A percentile compares a stretch with the other conserved stretches of the same genome.
These are phyloP conservation scores for Aspergillus panamensis DNA, from an alignment of 495 filamentous ascomycete species.

Conservation along the genomic window DNA sequence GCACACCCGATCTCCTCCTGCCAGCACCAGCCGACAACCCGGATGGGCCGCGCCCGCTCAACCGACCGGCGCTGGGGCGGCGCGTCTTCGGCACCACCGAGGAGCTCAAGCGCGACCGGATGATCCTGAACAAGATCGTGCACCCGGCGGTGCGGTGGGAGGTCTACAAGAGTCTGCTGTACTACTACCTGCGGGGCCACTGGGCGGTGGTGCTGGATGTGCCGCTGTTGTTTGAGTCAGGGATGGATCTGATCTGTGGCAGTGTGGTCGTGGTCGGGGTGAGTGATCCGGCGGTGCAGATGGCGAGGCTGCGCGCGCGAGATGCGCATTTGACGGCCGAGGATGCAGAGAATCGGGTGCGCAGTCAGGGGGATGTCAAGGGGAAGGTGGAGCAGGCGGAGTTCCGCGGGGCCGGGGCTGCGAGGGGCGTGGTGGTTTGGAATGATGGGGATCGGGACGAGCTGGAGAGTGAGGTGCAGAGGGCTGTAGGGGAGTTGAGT, in stretches of 20 bases:
- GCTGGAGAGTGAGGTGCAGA: conserved; percentile 59
- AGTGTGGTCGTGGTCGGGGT: conserved; percentile 84
- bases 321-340: conserved; percentile 68
- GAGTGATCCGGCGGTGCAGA: conserved; percentile 68
- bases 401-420: conserved; percentile 52
- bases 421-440: conserved; percentile 72
- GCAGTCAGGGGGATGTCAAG: conserved; percentile 77
- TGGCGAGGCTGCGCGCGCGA: conserved; percentile 65
- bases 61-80: conserved; percentile 78
- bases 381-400: conserved; percentile 73
- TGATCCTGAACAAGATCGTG: conserved; percentile 80
- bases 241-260: conserved; percentile 77
- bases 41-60: conserved; percentile 65
- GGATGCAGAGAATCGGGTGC: conserved; percentile 79
- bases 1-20: conserved; percentile 79
- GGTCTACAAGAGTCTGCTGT: conserved; percentile 64
- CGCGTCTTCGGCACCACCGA: conserved; percentile 76
- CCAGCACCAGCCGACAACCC: conserved; percentile 33
- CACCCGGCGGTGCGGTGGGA: conserved; percentile 80
- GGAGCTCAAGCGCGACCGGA: conserved; percentile 61
- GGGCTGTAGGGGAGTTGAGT: conserved; percentile 59
- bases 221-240: conserved; percentile 83
- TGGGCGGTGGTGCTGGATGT: conserved; percentile 94
- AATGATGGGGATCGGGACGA: conserved; percentile 76
- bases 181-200: conserved; percentile 63